A percentile compares a stretch with the other conserved stretches of the same genome.
phyloP scores from a whole-genome alignment of 2,329 filamentous ascomycete genomes.

The Penicillium olsonii region DNA sequence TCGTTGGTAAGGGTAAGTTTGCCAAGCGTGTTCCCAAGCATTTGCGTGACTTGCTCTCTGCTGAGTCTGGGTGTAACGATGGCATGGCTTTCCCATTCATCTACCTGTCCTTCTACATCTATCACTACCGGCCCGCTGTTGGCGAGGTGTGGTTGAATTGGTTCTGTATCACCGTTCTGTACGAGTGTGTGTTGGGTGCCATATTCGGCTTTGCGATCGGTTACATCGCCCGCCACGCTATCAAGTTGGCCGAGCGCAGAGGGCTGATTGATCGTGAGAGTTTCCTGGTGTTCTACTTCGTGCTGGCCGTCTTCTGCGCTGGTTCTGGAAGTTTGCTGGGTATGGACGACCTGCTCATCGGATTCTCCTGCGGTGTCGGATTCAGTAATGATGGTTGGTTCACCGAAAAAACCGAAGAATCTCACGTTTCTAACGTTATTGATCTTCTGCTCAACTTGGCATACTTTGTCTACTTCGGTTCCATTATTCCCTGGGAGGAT shows the following conservation, averaged over 20 bases:
- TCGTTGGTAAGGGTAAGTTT: constrained; percentile 98
- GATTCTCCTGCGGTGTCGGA: constrained; percentile 93
- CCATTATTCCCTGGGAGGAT: constrained; percentile 93
- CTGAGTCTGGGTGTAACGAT: constrained; percentile 98
- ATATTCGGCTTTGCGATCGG: constrained; percentile 85
- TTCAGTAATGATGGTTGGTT: constrained; percentile 99
- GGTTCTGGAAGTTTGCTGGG: constrained; percentile 90
- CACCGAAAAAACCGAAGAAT: constrained; percentile 95
- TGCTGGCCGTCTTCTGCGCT: constrained; percentile 91
- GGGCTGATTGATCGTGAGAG: constrained; percentile 94
- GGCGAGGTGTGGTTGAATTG: constrained; percentile 76
- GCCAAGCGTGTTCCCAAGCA: constrained; percentile 97
- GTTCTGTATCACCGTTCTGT: constrained; percentile 85
- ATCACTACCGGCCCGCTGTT: constrained; percentile 73
- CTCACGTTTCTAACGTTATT: constrained; percentile 98
- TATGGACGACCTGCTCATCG: constrained; percentile 89
- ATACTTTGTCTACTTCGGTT: constrained; percentile 97
- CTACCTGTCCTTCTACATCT: constrained; percentile 87
- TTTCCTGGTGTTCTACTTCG: constrained; percentile 98
- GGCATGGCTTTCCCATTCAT: constrained; percentile 99
- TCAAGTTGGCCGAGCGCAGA: constrained; percentile 80
- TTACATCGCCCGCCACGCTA: constrained; percentile 86
- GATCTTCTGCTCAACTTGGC: constrained; percentile 94
- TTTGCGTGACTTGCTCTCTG: constrained; percentile 89
- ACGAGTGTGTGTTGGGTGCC: constrained; percentile 93